Evolutionary conservation across 225 moss, liverwort and hornwort species (phyloP), one percentile per base, ranked within the genome.

Genomic region (Sphagnum contortum): DNA sequence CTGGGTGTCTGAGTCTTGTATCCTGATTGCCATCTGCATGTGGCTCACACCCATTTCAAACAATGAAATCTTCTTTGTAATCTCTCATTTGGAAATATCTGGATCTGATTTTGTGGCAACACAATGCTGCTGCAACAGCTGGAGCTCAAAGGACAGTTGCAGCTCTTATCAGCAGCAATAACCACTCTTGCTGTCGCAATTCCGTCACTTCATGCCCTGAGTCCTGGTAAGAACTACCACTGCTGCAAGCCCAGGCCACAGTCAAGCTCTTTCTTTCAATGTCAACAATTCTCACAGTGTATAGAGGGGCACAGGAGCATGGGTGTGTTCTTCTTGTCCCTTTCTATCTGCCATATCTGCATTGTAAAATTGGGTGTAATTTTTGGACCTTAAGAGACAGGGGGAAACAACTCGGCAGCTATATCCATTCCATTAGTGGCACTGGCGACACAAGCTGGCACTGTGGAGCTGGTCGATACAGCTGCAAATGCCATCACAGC

Each of bases 341-440:
- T 29, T 29, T 29, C 29, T 29, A 29, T 29, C 29, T 29, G 29
- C 29, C 29, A 29, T 29, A 29, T 29, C 29, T 29, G 29, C 29
- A 29, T 29, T 29, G 29, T 29, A 29, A 29, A 29, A 29, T 29
- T 29, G 29, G 29, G 29, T 29, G 29, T 29, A 29, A 29, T 29
- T 29, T 29, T 29, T 29, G 29, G 29, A 29, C 29, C 29, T 29
- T 29, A 29, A 80, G 79, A 71, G 70, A 71, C 77, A 84, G 83
- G 87, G 87, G 93, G 91, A 72, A 79, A 82, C 61, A 84, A 80
- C 60, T 76, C 82, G 67, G 93, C 91, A 65, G 98, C 98, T 71
- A 91, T 91, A 62, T 88, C 93, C 71, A 89, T 88, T 75, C 98
- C 98, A 47, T 80, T 98, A 73, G 93, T 98, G 64, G 93, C 98